Percentiles rank a stretch among this genome's conserved stretches.
Evolutionary conservation across 1,139 yeast genomes (phyloP).

Genomic region (Hansenula sp.): DNA sequence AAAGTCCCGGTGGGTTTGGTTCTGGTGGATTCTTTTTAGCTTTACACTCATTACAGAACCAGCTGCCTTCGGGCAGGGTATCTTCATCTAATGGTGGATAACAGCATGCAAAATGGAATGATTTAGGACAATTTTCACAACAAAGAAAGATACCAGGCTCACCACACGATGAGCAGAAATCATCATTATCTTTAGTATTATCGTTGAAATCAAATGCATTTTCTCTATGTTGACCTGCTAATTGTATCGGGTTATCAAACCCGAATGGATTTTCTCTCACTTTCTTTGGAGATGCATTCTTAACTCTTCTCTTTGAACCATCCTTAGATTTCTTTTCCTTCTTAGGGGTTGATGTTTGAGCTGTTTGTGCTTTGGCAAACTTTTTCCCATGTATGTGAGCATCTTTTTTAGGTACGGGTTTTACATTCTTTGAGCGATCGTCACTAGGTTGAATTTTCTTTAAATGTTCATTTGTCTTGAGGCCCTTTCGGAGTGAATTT

Average conservation of each 20-base stretch:
- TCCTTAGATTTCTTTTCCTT: constrained; percentile 13
- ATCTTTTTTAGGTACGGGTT: constrained; percentile 19
- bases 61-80: constrained; percentile 78
- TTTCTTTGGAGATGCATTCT: constrained; percentile 25
- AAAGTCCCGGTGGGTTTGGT: constrained; percentile 33
- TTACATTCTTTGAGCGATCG: constrained; percentile 25
- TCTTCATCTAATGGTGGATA: constrained; percentile 82
- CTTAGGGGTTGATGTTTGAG: constrained; percentile 7
- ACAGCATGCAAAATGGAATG: constrained; percentile 88
- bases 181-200: constrained; percentile 53
- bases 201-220: constrained; percentile 20
- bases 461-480: constrained; percentile 36
- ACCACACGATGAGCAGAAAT: constrained; percentile 84
- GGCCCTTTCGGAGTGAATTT: constrained; percentile 22
- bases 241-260: constrained; percentile 20
- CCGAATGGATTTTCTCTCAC: constrained; percentile 26
- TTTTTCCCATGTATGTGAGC: constrained; percentile 7
- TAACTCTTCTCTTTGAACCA: constrained; percentile 17
- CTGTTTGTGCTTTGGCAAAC: constrained; percentile 16
- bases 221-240: constrained; percentile 22
- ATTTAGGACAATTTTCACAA: constrained; percentile 89
- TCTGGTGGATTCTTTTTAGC: constrained; percentile 28
- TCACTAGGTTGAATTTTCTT: constrained; percentile 32
- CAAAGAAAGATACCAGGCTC: constrained; percentile 86
- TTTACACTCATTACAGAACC: constrained; percentile 81